Conservation (phyloP, 2,329 filamentous ascomycete genomes). For the Cladobotryum mycophilum region DNA sequence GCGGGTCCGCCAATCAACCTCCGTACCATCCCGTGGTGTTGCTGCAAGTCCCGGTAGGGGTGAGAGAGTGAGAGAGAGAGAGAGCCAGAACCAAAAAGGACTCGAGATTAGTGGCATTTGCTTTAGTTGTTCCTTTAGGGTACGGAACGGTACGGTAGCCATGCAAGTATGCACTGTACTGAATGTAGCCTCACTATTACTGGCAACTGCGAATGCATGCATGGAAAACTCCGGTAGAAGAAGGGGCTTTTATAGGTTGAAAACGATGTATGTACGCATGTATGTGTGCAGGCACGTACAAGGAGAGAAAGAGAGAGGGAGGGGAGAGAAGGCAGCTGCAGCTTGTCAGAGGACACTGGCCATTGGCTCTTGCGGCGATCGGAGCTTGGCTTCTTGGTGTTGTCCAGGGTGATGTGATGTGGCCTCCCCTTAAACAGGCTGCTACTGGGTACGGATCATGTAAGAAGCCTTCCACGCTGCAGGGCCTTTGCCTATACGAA, state of each 20-base stretch:
- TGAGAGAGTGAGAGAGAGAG: too few relatives aligned
- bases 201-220: too few relatives aligned
- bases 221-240: constrained; percentile 6
- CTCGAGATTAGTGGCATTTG: too few relatives aligned
- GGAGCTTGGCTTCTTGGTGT: neutral
- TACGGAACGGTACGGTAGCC: too few relatives aligned
- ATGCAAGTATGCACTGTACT: too few relatives aligned
- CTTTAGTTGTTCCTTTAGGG: neutral
- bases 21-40: constrained; percentile 4
- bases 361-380: too few relatives aligned
- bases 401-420: neutral
- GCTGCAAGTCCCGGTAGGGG: constrained; percentile 4
- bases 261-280: neutral
- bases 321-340: neutral
- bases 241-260: constrained; percentile 4
- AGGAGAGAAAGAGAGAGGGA: too few relatives aligned
- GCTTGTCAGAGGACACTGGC: neutral
- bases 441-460: too few relatives aligned
- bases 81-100: too few relatives aligned
- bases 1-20: constrained; percentile 9
- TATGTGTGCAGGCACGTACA: neutral
- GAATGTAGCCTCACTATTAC: neutral
- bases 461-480: too few relatives aligned
- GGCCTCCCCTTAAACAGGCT: neutral
- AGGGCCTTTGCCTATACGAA: too few relatives aligned